phyloP scores from a whole-genome alignment of 139 green algal species.

The Volvox africanus region DNA sequence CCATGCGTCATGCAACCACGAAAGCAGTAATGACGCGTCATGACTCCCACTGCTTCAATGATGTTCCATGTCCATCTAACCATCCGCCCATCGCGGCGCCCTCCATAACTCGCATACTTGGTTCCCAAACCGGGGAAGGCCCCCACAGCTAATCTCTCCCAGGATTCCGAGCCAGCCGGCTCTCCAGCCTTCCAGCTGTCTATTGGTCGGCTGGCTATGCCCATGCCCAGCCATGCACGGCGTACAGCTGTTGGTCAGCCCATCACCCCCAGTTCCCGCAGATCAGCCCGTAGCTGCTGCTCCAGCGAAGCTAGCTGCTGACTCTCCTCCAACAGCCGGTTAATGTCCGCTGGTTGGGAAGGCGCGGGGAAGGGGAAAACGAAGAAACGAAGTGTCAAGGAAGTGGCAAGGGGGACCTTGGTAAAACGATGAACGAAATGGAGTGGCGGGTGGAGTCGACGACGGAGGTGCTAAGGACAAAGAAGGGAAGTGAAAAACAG shows the following conservation, averaged over 20 bases:
- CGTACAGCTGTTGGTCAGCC: background rate
- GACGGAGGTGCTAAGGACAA: background rate
- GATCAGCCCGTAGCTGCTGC: slow-evolving; percentile 34
- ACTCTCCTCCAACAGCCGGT: slow-evolving; percentile 13
- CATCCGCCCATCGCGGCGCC: too few relatives aligned
- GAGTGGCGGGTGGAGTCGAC: background rate
- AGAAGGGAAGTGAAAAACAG: background rate
- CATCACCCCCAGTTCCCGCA: slow-evolving; percentile 26
- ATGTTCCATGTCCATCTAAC: too few relatives aligned
- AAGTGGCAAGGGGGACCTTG: background rate
- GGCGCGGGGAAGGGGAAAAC: background rate
- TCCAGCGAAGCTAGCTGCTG: background rate
- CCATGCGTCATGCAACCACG: too few relatives aligned
- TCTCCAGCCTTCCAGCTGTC: too few relatives aligned
- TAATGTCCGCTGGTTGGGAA: slow-evolving; percentile 8
- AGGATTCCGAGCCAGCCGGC: too few relatives aligned
- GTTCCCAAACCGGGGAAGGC: too few relatives aligned
- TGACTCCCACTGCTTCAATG: too few relatives aligned
- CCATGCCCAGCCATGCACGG: too few relatives aligned
- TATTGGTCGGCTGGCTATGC: too few relatives aligned
- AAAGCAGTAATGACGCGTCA: too few relatives aligned
- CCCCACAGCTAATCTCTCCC: background rate
- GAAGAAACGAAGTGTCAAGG: background rate
- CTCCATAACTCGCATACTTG: too few relatives aligned
- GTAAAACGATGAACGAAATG: background rate